A percentile compares a stretch with the other conserved stretches of the same genome.
phyloP scores from a whole-genome alignment of 2,329 filamentous ascomycete genomes.

The Neonectria magnoliae region DNA sequence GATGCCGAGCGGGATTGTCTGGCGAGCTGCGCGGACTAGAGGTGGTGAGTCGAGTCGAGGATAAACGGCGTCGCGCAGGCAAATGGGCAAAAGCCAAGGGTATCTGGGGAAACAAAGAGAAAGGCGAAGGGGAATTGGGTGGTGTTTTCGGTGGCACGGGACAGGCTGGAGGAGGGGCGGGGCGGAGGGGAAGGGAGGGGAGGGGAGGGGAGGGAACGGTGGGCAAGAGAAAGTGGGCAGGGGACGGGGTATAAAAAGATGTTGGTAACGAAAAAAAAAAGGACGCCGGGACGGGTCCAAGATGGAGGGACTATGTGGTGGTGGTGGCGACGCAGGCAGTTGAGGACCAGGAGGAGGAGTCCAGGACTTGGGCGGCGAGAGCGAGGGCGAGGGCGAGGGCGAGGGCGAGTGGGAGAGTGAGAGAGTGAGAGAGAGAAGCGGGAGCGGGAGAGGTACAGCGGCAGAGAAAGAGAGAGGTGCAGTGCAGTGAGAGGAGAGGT shows the following conservation, averaged over 20 bases:
- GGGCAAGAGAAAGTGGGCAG: slow-evolving; percentile 42
- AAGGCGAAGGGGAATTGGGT: slow-evolving; percentile 44
- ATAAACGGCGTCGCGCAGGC: slow-evolving; percentile 34
- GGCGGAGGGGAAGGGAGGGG: slow-evolving; percentile 30
- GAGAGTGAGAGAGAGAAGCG: neutral
- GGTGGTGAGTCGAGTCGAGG: slow-evolving; percentile 38
- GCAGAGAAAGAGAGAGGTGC: slow-evolving; percentile 20
- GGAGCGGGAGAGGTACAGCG: slow-evolving; percentile 28
- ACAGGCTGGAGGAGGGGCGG: slow-evolving; percentile 41
- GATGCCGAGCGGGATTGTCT: slow-evolving; percentile 20
- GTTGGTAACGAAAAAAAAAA: slow-evolving; percentile 38
- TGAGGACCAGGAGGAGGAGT: slow-evolving; percentile 26
- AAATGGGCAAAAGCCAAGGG: slow-evolving; percentile 42
- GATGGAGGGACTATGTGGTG: slow-evolving; percentile 38
- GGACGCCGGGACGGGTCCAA: slow-evolving; percentile 35
- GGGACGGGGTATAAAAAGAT: slow-evolving; percentile 45
- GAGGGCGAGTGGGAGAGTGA: too few species aligned
- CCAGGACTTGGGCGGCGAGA: slow-evolving; percentile 9
- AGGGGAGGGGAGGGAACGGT: slow-evolving; percentile 39
- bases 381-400: slow-evolving; percentile 12
- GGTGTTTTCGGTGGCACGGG: slow-evolving; percentile 45
- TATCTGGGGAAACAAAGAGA: slow-evolving; percentile 47
- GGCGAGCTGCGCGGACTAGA: slow-evolving; percentile 34
- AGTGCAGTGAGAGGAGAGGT: slow-evolving; percentile 21
- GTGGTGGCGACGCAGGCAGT: slow-evolving; percentile 41